Evolutionary conservation across 2,329 filamentous ascomycete species (phyloP).

Genomic region (Gnomoniopsis smithogilvyi): DNA sequence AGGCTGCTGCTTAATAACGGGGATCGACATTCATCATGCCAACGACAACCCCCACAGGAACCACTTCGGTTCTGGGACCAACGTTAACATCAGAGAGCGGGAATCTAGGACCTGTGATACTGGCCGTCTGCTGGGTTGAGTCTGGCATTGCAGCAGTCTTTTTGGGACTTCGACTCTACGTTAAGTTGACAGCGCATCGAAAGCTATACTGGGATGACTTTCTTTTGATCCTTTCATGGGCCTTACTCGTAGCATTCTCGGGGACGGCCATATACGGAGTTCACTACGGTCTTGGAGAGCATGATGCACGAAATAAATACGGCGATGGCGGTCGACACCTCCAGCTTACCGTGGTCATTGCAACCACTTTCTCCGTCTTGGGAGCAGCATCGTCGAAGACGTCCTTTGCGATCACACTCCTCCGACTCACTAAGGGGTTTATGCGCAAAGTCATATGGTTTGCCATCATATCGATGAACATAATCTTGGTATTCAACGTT

Average conservation of each 20-base stretch:
- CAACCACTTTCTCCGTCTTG: conserved; percentile 27
- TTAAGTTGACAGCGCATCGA: neutral
- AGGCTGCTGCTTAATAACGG: neutral
- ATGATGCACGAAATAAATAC: neutral
- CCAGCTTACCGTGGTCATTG: conserved; percentile 21
- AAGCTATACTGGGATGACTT: conserved; percentile 4
- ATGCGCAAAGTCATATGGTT: conserved; percentile 28
- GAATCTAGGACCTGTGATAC: neutral
- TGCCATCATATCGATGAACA: conserved; percentile 30
- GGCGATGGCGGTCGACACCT: neutral
- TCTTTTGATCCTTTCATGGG: neutral
- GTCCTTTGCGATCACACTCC: conserved; percentile 34
- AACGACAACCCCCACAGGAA: neutral
- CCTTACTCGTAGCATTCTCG: neutral
- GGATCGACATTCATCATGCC: neutral
- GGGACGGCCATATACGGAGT: neutral
- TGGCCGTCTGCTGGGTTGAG: neutral
- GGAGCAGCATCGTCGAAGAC: conserved; percentile 34
- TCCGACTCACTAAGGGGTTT: conserved; percentile 28
- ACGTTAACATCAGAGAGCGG: neutral
- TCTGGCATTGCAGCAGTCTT: neutral
- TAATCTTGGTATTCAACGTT: conserved; percentile 25
- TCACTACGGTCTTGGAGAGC: neutral
- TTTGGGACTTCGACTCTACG: neutral
- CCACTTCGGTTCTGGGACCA: neutral